Percentiles rank a stretch among this genome's conserved stretches.
These are phyloP conservation scores for Citrus trifoliata DNA, from an alignment of 345 rosid species.

Conservation along the genomic window DNA sequence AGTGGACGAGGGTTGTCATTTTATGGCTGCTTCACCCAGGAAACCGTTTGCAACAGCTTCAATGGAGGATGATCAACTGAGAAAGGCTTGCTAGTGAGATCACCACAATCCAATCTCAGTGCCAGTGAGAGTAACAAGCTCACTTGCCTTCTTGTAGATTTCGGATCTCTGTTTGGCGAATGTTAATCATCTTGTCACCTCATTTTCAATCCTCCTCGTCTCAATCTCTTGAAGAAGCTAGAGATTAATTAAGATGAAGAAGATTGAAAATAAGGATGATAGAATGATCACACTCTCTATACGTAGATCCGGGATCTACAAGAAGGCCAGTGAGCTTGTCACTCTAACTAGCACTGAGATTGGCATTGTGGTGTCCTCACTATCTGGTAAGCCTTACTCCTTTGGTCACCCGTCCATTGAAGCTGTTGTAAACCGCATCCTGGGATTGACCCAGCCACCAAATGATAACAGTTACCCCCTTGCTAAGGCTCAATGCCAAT, in stretches of 20 bases:
- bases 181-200: no score
- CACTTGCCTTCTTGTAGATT: no score
- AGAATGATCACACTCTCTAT: slow-evolving; percentile 35
- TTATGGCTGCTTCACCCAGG: no score
- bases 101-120: no score
- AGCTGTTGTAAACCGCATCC: slow-evolving; percentile 7
- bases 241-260: slow-evolving; percentile 23
- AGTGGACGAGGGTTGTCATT: no score
- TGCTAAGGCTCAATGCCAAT: no score
- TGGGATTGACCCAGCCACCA: not conserved
- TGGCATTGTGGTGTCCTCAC: slow-evolving; percentile 27
- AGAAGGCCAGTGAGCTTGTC: slow-evolving; percentile 38
- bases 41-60: no score
- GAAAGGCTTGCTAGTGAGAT: no score
- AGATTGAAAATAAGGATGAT: slow-evolving; percentile 16
- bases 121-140: no score
- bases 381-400: slow-evolving; percentile 29
- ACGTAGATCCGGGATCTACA: slow-evolving; percentile 33
- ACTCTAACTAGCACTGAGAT: slow-evolving; percentile 25
- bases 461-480: not conserved
- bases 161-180: no score
- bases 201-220: no score
- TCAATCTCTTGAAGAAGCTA: not conserved
- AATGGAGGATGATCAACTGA: no score
- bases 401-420: slow-evolving; percentile 37